A percentile compares a stretch with the other conserved stretches of the same genome.
Evolutionary conservation across 2,329 filamentous ascomycete species (phyloP).

Genomic region (Xenosphaeropsis pyriputrescens): DNA sequence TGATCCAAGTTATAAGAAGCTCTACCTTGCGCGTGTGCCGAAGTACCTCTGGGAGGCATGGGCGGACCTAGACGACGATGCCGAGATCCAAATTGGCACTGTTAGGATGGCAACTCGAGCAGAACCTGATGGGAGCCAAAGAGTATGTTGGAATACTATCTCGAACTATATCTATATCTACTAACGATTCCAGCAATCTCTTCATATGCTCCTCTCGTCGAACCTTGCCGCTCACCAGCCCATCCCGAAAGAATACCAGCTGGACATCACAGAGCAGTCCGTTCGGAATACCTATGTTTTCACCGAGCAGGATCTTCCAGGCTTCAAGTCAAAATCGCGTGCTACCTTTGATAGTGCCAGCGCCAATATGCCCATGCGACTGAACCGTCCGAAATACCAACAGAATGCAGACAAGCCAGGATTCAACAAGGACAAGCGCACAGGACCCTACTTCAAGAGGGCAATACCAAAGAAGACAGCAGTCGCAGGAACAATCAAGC

Average conservation of each 20-base stretch:
- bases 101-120: slow-evolving; percentile 34
- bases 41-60: slow-evolving; percentile 72
- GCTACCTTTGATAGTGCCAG: slow-evolving; percentile 38
- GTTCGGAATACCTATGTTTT: slow-evolving; percentile 85
- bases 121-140: slow-evolving; percentile 35
- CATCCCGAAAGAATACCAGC: slow-evolving; percentile 78
- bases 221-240: slow-evolving; percentile 52
- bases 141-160: slow-evolving; percentile 13
- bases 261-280: slow-evolving; percentile 52
- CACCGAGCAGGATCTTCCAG: slow-evolving; percentile 81
- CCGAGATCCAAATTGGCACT: slow-evolving; percentile 69
- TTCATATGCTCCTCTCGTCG: slow-evolving; percentile 53
- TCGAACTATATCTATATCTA: slow-evolving; percentile 12
- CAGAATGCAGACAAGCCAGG: slow-evolving; percentile 26
- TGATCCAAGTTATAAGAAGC: slow-evolving; percentile 20
- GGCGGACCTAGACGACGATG: slow-evolving; percentile 61
- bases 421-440: slow-evolving; percentile 32
- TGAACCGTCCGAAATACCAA: slow-evolving; percentile 27
- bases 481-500: slow-evolving; percentile 55
- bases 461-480: slow-evolving; percentile 74
- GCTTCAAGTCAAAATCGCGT: slow-evolving; percentile 48
- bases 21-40: slow-evolving; percentile 67
- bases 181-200: slow-evolving; percentile 16
- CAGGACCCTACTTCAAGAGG: slow-evolving; percentile 50
- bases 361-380: slow-evolving; percentile 41